phyloP scores from a whole-genome alignment of 352 stramenopile species.

The Phytophthora parvispora region DNA sequence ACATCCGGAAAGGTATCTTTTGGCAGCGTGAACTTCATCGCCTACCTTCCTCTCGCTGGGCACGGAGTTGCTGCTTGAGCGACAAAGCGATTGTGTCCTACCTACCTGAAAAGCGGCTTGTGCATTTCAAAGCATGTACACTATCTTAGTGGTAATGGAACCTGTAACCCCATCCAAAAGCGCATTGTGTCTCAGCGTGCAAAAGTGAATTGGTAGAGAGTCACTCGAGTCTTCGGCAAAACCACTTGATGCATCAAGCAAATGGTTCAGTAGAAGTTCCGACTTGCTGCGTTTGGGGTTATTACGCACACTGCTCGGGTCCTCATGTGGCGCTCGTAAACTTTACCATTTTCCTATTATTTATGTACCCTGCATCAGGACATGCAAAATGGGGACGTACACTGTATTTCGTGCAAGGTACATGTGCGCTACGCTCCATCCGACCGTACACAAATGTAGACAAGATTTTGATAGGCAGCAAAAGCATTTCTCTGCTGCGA shows the following conservation, averaged over 20 bases:
- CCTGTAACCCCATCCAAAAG: not conserved
- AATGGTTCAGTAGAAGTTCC: not conserved
- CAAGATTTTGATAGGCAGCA: too few relatives aligned
- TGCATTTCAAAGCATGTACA: not conserved
- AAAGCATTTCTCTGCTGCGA: too few relatives aligned
- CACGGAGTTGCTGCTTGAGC: not conserved
- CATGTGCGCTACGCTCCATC: too few relatives aligned
- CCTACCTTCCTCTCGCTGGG: not conserved
- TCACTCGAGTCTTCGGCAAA: not conserved
- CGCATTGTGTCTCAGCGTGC: not conserved
- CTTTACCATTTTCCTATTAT: too few relatives aligned
- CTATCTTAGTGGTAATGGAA: not conserved
- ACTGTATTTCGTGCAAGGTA: too few relatives aligned
- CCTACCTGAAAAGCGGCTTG: too few relatives aligned
- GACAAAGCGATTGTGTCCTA: constrained; percentile 11
- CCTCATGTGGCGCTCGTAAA: not conserved
- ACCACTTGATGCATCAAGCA: not conserved
- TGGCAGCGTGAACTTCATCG: constrained; percentile 61
- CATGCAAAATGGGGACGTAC: too few relatives aligned
- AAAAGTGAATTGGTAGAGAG: too few relatives aligned
- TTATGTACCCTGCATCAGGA: too few relatives aligned
- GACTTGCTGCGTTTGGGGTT: not conserved
- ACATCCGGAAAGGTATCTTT: constrained; percentile 43
- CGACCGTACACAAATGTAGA: too few relatives aligned
- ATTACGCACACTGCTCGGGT: not conserved